Evolutionary conservation across 257 asterid species (phyloP), one percentile per base, ranked within the genome.

Genomic region (Solanum okadae): DNA sequence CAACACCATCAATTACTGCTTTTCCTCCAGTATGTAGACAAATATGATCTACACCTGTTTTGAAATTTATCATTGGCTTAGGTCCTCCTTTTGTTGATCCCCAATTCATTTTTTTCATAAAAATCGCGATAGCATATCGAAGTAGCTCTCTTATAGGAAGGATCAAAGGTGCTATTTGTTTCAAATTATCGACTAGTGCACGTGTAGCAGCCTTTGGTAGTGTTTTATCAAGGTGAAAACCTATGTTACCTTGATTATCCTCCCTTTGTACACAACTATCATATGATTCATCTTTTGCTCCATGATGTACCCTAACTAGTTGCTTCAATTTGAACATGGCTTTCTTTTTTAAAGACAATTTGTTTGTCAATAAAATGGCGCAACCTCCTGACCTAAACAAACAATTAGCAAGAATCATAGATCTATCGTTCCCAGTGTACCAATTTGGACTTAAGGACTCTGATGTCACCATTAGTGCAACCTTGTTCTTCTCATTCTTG

Each of bases 11-110:
- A 11, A 97, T 96, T 88, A 97, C 99, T 5, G 98, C 99, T 73
- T 96, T 97, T 22, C 99, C 99, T 0, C 99, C 99, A 0, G 99
- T 96, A 89, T 97, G 99, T 6, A 97, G 87, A 83, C 99, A 97
- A 70, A 96, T 96, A 65, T 97, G 99, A 46, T 96, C 98, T 29
- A 97, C 95, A 2, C 98, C 99, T 0, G 94, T 89, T 68, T 91
- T 92, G 88, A 97, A 93, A 33, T 97, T 56, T 2, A 97, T 94
- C 16, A 68, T 85, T 9, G 98, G 96, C 83, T 91, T 88, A 0
- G 83, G 42, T 20, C 73, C 93, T 4, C 88, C 89, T 82, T 93
- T 92, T 37, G 84, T 81, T 86, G 90, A 88, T 23, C 77, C 70
- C 86, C 84, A 71, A 1, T 72, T 75, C 23, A 88, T 22, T 70